Percentiles rank a stretch among this genome's conserved stretches.
phyloP scores from a whole-genome alignment of 163 green algal species.

The Chloromonas sp. region DNA sequence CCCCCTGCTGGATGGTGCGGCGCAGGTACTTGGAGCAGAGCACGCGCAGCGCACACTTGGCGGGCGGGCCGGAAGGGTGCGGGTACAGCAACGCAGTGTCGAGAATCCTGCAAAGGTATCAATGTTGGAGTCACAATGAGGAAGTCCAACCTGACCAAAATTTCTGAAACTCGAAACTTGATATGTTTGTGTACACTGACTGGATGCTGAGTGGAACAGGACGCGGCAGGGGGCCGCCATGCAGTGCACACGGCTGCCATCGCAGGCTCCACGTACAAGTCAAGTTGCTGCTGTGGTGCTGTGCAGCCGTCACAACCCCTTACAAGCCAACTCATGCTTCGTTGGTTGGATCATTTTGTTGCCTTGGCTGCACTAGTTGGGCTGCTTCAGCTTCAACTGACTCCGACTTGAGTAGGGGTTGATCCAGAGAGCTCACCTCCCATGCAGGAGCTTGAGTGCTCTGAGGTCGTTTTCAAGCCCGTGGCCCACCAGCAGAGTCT shows the following conservation, averaged over 20 bases:
- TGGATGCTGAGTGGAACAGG: background rate
- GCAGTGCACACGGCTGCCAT: too few relatives aligned
- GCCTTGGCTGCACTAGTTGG: too few relatives aligned
- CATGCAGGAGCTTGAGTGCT: constrained; percentile 39
- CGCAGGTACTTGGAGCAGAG: constrained; percentile 64
- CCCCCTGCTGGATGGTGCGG: constrained; percentile 73
- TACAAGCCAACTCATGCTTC: too few relatives aligned
- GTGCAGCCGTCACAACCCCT: too few relatives aligned
- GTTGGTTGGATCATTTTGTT: too few relatives aligned
- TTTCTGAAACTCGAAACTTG: background rate
- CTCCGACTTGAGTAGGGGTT: too few relatives aligned
- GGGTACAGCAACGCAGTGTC: constrained; percentile 82
- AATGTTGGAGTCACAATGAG: constrained; percentile 45
- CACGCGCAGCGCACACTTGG: constrained; percentile 39
- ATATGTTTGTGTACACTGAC: background rate
- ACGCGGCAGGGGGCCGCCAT: too few relatives aligned
- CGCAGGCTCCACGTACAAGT: too few relatives aligned
- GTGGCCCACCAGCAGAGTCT: constrained; percentile 78
- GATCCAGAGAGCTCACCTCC: background rate
- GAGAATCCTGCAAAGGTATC: constrained; percentile 38
- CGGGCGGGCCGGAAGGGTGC: constrained; percentile 51
- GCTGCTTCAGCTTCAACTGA: too few relatives aligned
- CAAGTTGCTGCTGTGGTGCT: too few relatives aligned
- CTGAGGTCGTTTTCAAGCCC: constrained; percentile 87
- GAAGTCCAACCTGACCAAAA: background rate